Conservation (phyloP, 495 filamentous ascomycete species). For the Bacidia rubella region DNA sequence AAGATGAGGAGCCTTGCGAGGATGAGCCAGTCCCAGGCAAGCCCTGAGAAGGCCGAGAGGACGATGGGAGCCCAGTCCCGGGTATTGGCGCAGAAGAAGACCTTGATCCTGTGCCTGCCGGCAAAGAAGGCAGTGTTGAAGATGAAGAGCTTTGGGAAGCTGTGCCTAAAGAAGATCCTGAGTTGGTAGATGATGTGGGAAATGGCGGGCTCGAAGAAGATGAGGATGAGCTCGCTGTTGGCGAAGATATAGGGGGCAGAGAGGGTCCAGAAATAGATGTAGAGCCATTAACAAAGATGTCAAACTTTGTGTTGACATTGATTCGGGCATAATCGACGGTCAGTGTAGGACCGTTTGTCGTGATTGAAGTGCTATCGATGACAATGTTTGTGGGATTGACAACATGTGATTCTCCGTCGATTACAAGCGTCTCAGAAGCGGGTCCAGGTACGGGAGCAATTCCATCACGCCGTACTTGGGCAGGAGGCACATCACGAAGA, state of each 20-base stretch:
- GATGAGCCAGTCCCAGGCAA: neutral
- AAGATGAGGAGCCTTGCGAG: neutral
- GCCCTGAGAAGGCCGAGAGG: neutral
- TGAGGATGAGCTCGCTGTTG: neutral
- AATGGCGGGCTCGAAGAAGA: neutral
- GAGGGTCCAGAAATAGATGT: neutral
- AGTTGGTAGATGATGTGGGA: neutral
- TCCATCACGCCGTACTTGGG: neutral
- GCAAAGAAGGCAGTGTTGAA: neutral
- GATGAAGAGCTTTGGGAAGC: neutral
- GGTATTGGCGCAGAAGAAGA: neutral
- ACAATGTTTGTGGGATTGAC: conserved; percentile 8
- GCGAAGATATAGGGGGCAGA: neutral
- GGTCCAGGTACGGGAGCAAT: neutral
- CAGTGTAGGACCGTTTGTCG: neutral
- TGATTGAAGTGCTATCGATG: conserved; percentile 2
- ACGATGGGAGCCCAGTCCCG: neutral
- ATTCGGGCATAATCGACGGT: neutral
- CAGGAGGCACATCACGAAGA: neutral
- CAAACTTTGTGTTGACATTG: neutral
- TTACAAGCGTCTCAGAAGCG: conserved; percentile 3
- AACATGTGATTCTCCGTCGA: neutral
- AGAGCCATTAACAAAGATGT: conserved; percentile 1
- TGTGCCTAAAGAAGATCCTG: neutral
- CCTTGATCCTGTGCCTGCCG: neutral